Evolutionary conservation across 805 yeast species (phyloP), one percentile per base, ranked within the genome.

Genomic region (Ogataea naganishii): DNA sequence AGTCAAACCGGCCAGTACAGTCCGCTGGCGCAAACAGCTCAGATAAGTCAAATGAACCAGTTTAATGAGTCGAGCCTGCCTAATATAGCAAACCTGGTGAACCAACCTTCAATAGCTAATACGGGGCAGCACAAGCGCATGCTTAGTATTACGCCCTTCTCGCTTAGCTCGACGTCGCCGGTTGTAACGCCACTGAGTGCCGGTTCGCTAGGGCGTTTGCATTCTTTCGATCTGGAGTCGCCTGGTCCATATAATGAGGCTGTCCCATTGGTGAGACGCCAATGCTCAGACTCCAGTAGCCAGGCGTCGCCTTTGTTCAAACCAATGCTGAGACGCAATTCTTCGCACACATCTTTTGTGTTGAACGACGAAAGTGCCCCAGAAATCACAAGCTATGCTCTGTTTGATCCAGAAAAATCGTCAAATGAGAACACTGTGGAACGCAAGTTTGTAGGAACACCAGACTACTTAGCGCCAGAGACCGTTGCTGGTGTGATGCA

Each of bases 381-480:
- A 3, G 54, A 46, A 21, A 39, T 44, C 4, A 47, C 63, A 1
- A 64, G 65, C 33, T 68, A 69, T 37, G 85, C 86, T 0, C 62
- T 88, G 24, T 84, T 76, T 49, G 86, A 86, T 50, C 94, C 95
- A 1, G 35, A 38, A 6, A 34, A 40, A 12, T 43, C 54, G 5
- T n/a, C n/a, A n/a, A n/a, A n/a, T n/a, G 67, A 67, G 15, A 69
- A 68, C 33, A 64, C 68, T 1, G 72, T 69, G 30, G 60, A 66
- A 16, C 71, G 75, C 43, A 71, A 69, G 37, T 88, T 89, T 45
- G 95, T 86, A 19, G 99, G 99, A 0, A 92, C 99, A 0, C 99
- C 99, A 0, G 98, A 92, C 51, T 92, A 92, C 53, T 67, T 94
- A 23, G 94, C 99, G 0, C 99, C 99, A 0, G 99, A 92, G 50